Base-by-base conservation (phyloP, 2,329 filamentous ascomycete species). In the Colletotrichum limetticola region DNA sequence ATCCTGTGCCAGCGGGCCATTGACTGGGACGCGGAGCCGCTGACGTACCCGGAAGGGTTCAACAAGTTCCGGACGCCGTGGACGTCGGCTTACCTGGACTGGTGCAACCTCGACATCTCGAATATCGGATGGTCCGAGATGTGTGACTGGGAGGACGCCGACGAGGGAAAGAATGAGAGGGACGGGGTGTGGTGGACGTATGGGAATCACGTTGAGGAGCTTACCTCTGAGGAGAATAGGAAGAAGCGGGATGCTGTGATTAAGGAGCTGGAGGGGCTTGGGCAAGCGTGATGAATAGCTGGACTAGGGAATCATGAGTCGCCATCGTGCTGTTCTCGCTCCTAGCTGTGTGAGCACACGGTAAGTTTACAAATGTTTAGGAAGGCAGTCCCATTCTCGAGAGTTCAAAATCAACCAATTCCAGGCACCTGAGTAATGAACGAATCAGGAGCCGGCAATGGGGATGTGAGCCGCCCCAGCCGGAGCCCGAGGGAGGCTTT, bases 121-220 rank as follows among this genome's bases (percentile, higher is more conserved):
- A 62, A 62, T 24, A 32, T 62, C 2, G 14, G 16, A 1, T 52
- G 24, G 24, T 14, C 19, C 16, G 59, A 62, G 59, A 22, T 62
- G 59, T 62, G 59, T 24, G 42, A 62, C 11, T 62, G 7, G 24
- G 19, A 24, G 16, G 59, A 26, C 24, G 59, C 42, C 26, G 59
- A 62, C 19, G 7, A 32, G 26, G 42, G 42, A 24, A 62, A 52
- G n/a, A 62, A 24, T 26, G 59, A 62, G 26, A 26, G 22, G 24
- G 59, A 62, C 19, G 59, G 59, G 24, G 59, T 30, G 59, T 52
- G 59, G 59, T 62, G 59, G 59, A 52, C 42, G 37, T 62, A 62
- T 16, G 9, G 16, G 8, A 30, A 52, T n/a, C 7, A 5, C 24
- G 11, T 12, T 12, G 59, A 14, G 35, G 59, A 62, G 14, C 7